These are phyloP conservation scores for Tylopilus balloui DNA, from an alignment of 768 basidiomycete genomes.

Conservation along the genomic window DNA sequence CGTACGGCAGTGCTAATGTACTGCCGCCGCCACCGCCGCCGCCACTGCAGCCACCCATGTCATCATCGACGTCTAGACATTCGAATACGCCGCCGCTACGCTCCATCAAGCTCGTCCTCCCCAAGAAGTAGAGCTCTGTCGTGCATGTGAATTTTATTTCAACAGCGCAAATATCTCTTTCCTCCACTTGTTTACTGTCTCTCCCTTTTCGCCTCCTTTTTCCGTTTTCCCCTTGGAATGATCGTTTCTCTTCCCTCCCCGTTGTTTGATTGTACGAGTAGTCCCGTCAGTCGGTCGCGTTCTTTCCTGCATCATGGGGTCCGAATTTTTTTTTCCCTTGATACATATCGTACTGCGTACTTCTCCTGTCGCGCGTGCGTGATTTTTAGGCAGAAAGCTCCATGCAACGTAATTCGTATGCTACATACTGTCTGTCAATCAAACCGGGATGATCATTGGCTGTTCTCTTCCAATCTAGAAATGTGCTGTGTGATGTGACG, in stretches of 20 bases:
- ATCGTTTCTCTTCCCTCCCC: not conserved
- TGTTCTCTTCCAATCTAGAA: not conserved
- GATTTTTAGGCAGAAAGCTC: not conserved
- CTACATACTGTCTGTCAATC: not conserved
- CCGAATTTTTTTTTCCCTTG: not conserved
- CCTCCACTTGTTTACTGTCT: not conserved
- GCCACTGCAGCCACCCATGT: slow-evolving; percentile 6
- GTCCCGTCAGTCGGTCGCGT: not conserved
- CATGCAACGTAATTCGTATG: not conserved
- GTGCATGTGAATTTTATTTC: not conserved
- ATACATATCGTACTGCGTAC: not conserved
- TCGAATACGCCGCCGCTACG: slow-evolving; percentile 30
- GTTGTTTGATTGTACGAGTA: slow-evolving; percentile 15
- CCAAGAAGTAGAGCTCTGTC: slow-evolving; percentile 28
- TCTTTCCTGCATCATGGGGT: not conserved
- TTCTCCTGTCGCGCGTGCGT: not conserved
- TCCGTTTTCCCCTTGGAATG: too few species aligned
- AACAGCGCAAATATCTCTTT: not conserved
- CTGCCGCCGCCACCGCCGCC: slow-evolving; percentile 12
- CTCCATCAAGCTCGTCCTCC: slow-evolving; percentile 28
- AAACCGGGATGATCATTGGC: not conserved
- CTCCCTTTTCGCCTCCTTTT: not conserved
- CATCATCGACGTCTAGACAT: slow-evolving; percentile 3
- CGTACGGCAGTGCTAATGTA: slow-evolving; percentile 16
- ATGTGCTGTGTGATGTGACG: not conserved